These are phyloP conservation scores for Pythium volutum DNA, from an alignment of 352 stramenopile species.

Conservation along the genomic window DNA sequence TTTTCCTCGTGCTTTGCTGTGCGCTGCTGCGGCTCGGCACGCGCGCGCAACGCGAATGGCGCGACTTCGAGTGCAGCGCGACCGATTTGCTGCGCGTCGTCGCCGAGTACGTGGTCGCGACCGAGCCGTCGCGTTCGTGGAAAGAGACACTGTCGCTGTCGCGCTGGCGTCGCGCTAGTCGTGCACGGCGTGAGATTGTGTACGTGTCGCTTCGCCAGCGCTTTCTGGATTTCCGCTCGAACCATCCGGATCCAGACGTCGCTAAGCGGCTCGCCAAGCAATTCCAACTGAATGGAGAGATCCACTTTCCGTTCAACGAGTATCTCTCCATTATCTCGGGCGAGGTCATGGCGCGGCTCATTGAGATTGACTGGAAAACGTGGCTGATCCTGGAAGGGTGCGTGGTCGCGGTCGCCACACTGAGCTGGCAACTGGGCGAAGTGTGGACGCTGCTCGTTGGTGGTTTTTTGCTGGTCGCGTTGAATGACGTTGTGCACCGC, in stretches of 20 bases:
- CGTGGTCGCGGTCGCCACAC: conserved; percentile 38
- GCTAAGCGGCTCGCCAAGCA: conserved; percentile 48
- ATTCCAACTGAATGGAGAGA: conserved; percentile 54
- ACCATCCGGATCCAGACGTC: conserved; percentile 49
- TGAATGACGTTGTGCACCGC: conserved; percentile 52
- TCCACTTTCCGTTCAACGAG: conserved; percentile 72
- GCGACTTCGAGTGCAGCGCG: conserved; percentile 62
- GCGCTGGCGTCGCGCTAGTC: conserved; percentile 28
- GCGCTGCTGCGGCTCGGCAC: conserved; percentile 60
- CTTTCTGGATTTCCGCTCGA: conserved; percentile 70
- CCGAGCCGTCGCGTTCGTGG: conserved; percentile 41
- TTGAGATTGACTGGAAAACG: conserved; percentile 69
- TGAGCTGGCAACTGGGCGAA: conserved; percentile 47
- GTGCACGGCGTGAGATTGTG: conserved; percentile 55
- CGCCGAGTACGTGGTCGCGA: conserved; percentile 56
- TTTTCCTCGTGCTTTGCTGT: conserved; percentile 71
- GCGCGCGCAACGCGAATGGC: conserved; percentile 62
- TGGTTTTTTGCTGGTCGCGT: conserved; percentile 36
- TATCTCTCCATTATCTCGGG: conserved; percentile 77
- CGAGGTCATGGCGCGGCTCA: conserved; percentile 66
- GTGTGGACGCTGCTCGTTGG: conserved; percentile 37
- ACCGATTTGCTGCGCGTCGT: conserved; percentile 51
- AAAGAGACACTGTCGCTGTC: conserved; percentile 33
- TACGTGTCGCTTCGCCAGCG: conserved; percentile 59
- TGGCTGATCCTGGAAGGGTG: conserved; percentile 52